Conservation (phyloP, 805 yeast genomes). For the Starmerella stigmatis region DNA sequence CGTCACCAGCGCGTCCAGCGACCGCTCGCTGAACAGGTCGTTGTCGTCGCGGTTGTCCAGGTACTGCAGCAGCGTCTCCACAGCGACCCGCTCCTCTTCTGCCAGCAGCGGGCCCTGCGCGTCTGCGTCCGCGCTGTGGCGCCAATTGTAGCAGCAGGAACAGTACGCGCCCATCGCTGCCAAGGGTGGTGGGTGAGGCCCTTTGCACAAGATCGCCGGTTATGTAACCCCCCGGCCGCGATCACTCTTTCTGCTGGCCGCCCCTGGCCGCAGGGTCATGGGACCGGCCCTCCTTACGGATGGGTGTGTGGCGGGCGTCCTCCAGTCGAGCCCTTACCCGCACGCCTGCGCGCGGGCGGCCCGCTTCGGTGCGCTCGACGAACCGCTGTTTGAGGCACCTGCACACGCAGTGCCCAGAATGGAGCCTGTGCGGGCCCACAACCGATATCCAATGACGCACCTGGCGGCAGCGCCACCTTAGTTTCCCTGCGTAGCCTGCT, state of each 20-base stretch:
- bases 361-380: no score
- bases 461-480: no score
- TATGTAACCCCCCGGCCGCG: slow-evolving; percentile 2
- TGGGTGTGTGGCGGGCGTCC: no score
- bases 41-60: slow-evolving; percentile 80
- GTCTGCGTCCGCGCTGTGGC: slow-evolving; percentile 60
- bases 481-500: no score
- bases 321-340: no score
- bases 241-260: not conserved
- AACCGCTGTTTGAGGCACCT: no score
- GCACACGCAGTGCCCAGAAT: no score
- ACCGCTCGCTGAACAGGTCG: slow-evolving; percentile 78
- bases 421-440: no score
- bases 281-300: no score
- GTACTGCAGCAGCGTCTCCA: slow-evolving; percentile 76
- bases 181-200: slow-evolving; percentile 2
- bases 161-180: slow-evolving; percentile 18
- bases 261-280: no score
- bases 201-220: slow-evolving; percentile 1
- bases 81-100: slow-evolving; percentile 94
- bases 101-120: slow-evolving; percentile 67
- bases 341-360: no score
- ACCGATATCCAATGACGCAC: no score
- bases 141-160: slow-evolving; percentile 21
- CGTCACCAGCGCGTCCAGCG: slow-evolving; percentile 76